These are phyloP conservation scores for Eimeria maxima DNA, from an alignment of 169 alveolate species.

Conservation along the genomic window DNA sequence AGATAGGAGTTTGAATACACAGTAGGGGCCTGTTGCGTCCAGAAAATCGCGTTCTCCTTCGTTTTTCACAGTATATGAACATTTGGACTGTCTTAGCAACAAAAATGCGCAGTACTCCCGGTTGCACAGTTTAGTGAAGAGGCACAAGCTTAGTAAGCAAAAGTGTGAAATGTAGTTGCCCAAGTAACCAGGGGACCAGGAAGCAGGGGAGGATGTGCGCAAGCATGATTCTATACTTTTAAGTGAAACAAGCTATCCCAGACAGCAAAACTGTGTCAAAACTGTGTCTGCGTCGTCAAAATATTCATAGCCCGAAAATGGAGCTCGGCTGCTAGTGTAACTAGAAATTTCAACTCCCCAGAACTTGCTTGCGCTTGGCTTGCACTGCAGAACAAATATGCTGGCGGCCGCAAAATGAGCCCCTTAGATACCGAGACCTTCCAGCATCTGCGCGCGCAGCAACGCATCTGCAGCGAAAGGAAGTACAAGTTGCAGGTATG, in stretches of 20 bases:
- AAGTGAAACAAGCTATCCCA: background rate
- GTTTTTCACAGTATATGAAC: too few species aligned
- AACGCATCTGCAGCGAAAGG: constrained; percentile 52
- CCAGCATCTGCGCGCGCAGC: constrained; percentile 30
- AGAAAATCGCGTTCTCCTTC: too few species aligned
- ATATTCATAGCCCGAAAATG: too few species aligned
- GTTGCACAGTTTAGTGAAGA: too few species aligned
- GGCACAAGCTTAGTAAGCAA: too few species aligned
- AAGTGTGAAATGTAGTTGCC: too few species aligned
- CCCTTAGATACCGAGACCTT: constrained; percentile 13
- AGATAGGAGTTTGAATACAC: background rate
- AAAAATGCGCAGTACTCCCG: too few species aligned
- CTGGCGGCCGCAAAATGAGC: constrained; percentile 27
- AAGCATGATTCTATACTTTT: background rate
- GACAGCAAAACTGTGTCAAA: too few species aligned
- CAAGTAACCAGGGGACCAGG: too few species aligned
- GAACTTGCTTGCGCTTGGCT: background rate
- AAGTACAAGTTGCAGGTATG: constrained; percentile 42
- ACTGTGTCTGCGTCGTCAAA: too few species aligned
- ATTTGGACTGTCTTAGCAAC: too few species aligned
- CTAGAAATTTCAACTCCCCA: background rate
- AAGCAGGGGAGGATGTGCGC: too few species aligned
- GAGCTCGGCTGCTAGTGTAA: background rate
- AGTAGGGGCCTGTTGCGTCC: background rate
- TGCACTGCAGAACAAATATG: constrained; percentile 51